Evolutionary conservation across 1,139 yeast species (phyloP).

Genomic region (Saccharomycopsis crataegensis): DNA sequence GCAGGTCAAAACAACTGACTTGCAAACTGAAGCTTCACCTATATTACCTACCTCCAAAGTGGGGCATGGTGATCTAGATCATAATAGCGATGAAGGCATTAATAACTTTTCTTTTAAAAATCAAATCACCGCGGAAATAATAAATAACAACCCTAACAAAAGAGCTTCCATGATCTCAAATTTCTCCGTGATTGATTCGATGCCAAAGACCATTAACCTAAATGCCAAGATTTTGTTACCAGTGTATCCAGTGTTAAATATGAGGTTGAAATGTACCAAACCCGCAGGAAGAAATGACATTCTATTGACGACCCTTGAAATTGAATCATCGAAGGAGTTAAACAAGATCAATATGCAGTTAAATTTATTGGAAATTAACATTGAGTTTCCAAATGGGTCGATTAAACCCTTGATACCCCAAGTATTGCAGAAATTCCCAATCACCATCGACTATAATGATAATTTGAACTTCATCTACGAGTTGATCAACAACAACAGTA

Average conservation of each 20-base stretch:
- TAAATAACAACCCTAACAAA: background rate
- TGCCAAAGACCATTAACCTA: slow-evolving; percentile 18
- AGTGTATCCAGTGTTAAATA: slow-evolving; percentile 43
- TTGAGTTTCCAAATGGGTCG: slow-evolving; percentile 38
- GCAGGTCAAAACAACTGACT: slow-evolving; percentile 18
- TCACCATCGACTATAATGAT: slow-evolving; percentile 28
- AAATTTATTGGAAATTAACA: slow-evolving; percentile 30
- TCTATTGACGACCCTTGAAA: slow-evolving; percentile 46
- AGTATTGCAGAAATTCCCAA: slow-evolving; percentile 25
- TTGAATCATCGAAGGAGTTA: slow-evolving; percentile 45
- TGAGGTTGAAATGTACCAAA: slow-evolving; percentile 50
- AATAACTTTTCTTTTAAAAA: background rate
- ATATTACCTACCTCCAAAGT: slow-evolving; percentile 8
- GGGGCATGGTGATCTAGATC: background rate
- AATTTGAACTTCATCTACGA: slow-evolving; percentile 39
- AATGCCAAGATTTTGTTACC: slow-evolving; percentile 29
- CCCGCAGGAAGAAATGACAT: slow-evolving; percentile 49
- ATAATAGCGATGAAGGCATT: no score
- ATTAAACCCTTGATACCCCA: slow-evolving; percentile 30
- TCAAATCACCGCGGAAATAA: background rate
- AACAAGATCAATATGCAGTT: slow-evolving; percentile 26
- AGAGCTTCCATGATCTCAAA: slow-evolving; percentile 11
- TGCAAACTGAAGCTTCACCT: slow-evolving; percentile 8
- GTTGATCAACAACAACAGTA: slow-evolving; percentile 28
- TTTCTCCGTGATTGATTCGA: background rate